phyloP scores from a whole-genome alignment of 495 filamentous ascomycete genomes.

The Trichocladium uniseriatum region DNA sequence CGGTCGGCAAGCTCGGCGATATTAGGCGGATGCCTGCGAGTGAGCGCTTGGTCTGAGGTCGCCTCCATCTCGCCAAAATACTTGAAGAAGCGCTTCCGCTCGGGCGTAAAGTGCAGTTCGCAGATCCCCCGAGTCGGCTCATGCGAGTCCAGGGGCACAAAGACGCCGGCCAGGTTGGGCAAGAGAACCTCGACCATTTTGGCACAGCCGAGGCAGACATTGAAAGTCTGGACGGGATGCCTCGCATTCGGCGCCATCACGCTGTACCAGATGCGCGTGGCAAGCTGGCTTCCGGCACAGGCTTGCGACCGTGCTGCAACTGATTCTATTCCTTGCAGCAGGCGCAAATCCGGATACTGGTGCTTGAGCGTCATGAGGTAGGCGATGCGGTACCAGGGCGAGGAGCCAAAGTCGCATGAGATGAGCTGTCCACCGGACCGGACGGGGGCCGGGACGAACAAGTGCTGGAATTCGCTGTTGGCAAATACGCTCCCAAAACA shows the following conservation, averaged over 20 bases:
- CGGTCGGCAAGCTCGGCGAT: slow-evolving; percentile 29
- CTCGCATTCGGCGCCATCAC: slow-evolving; percentile 30
- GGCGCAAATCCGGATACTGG: slow-evolving; percentile 27
- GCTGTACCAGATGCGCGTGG: slow-evolving; percentile 34
- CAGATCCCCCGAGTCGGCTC: slow-evolving; percentile 30
- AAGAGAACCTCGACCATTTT: slow-evolving; percentile 34
- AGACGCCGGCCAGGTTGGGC: slow-evolving; percentile 34
- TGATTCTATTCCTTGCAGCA: slow-evolving; percentile 32
- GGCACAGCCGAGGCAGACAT: slow-evolving; percentile 34
- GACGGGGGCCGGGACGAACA: slow-evolving; percentile 29
- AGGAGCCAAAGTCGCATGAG: slow-evolving; percentile 37
- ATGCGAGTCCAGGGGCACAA: slow-evolving; percentile 29
- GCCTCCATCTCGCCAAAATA: slow-evolving; percentile 37
- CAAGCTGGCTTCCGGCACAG: slow-evolving; percentile 26
- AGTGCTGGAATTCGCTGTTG: slow-evolving; percentile 29
- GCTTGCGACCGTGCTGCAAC: slow-evolving; percentile 26
- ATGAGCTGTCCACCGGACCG: slow-evolving; percentile 29
- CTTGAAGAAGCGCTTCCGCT: slow-evolving; percentile 34
- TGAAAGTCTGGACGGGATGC: slow-evolving; percentile 28
- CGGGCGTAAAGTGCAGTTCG: slow-evolving; percentile 28
- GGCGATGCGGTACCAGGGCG: slow-evolving; percentile 39
- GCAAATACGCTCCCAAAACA: slow-evolving; percentile 34
- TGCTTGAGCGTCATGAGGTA: slow-evolving; percentile 36
- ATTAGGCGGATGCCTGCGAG: slow-evolving; percentile 24
- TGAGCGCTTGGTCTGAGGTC: slow-evolving; percentile 30